Evolutionary conservation across 2,329 filamentous ascomycete species (phyloP).

Genomic region (Monosporascus sp.): DNA sequence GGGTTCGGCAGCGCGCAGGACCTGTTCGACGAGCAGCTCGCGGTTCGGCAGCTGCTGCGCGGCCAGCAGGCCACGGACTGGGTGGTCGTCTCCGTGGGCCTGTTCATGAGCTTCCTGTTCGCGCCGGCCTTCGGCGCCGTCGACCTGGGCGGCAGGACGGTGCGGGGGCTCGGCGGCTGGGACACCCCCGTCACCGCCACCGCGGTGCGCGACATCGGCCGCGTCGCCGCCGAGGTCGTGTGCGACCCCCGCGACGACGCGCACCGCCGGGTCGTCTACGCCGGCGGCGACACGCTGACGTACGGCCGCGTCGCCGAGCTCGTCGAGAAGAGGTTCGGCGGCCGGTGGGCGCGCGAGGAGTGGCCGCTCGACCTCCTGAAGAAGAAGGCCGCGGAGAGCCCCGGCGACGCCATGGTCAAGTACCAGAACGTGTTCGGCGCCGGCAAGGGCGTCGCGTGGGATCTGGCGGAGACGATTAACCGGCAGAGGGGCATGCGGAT

Average conservation of each 20-base stretch:
- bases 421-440: constrained; percentile 50
- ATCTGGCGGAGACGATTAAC: constrained; percentile 43
- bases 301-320: constrained; percentile 44
- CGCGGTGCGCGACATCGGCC: constrained; percentile 58
- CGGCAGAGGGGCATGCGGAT: constrained; percentile 33
- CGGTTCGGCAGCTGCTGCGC: constrained; percentile 49
- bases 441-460: constrained; percentile 48
- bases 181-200: constrained; percentile 59
- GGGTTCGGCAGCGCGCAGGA: constrained; percentile 55
- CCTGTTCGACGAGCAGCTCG: constrained; percentile 63
- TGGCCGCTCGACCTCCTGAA: constrained; percentile 39
- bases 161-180: constrained; percentile 57
- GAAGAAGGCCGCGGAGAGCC: constrained; percentile 34
- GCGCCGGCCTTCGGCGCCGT: constrained; percentile 58
- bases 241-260: constrained; percentile 28
- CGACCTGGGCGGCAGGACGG: constrained; percentile 34
- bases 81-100: constrained; percentile 62
- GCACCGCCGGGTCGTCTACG: constrained; percentile 37
- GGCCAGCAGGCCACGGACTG: constrained; percentile 46
- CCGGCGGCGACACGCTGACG: constrained; percentile 49
- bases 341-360: constrained; percentile 34
- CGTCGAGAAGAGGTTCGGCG: constrained; percentile 38
- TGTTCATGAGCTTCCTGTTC: constrained; percentile 69
- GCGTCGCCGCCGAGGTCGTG: constrained; percentile 53
- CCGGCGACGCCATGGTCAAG: constrained; percentile 42